Evolutionary conservation across 495 filamentous ascomycete genomes (phyloP).

Genomic region (Rostrohypoxylon terebratum): DNA sequence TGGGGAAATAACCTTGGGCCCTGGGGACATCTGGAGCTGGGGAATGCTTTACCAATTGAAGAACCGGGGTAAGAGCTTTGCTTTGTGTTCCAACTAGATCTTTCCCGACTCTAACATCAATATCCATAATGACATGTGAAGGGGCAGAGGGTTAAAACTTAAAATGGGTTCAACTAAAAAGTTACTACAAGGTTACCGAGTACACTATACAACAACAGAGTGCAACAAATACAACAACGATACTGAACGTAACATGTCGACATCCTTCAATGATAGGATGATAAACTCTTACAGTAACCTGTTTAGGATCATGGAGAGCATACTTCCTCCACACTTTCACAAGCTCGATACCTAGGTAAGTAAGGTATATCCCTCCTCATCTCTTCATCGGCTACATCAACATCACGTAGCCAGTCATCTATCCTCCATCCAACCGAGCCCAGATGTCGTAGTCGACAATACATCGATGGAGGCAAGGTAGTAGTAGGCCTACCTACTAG

Average conservation of each 20-base stretch:
- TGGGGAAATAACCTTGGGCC: constrained; percentile 43
- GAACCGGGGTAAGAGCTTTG: constrained; percentile 33
- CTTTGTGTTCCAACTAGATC: background rate
- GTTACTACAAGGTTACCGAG: background rate
- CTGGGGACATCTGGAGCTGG: constrained; percentile 37
- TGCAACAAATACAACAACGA: constrained; percentile 17
- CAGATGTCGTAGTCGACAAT: constrained; percentile 36
- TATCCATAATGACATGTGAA: constrained; percentile 32
- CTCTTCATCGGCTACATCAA: constrained; percentile 45
- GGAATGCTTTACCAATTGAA: constrained; percentile 30
- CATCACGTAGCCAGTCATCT: constrained; percentile 48
- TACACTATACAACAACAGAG: constrained; percentile 23
- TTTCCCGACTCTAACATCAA: constrained; percentile 14
- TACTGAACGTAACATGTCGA: no score
- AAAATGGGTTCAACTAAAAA: no score
- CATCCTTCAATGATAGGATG: background rate
- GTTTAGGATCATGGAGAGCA: constrained; percentile 10
- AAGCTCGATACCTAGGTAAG: constrained; percentile 46
- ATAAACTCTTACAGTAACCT: background rate
- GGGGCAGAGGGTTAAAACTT: constrained; percentile 20
- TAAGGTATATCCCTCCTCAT: constrained; percentile 26
- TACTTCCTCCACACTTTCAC: constrained; percentile 52
- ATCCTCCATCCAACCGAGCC: constrained; percentile 49
- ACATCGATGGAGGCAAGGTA: constrained; percentile 4
- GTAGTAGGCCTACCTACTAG: constrained; percentile 14